Conservation (phyloP, 805 yeast species). For the Zygoascus bituminiphila region DNA sequence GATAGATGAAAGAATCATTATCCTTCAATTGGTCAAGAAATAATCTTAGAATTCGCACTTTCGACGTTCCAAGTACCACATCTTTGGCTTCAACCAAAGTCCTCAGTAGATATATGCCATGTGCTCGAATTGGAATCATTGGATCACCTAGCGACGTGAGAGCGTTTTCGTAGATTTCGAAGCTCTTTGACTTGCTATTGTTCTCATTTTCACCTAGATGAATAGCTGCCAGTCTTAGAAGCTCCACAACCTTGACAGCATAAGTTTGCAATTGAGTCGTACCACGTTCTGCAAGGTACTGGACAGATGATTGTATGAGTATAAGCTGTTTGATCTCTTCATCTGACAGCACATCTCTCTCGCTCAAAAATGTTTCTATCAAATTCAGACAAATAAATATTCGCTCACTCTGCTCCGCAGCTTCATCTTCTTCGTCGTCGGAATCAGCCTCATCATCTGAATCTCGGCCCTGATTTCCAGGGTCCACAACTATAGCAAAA, state of each 20-base stretch:
- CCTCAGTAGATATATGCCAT: slow-evolving; percentile 63
- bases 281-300: slow-evolving; percentile 3
- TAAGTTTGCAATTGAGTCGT: slow-evolving; percentile 11
- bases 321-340: slow-evolving; percentile 9
- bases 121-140: slow-evolving; percentile 75
- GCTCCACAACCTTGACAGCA: slow-evolving; percentile 18
- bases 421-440: slow-evolving; percentile 24
- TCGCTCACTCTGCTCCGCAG: slow-evolving; percentile 23
- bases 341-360: slow-evolving; percentile 19
- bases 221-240: slow-evolving; percentile 11
- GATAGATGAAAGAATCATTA: slow-evolving; percentile 77
- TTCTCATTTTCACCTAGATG: slow-evolving; percentile 14
- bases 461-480: slow-evolving; percentile 7
- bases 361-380: background rate
- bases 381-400: slow-evolving; percentile 21
- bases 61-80: slow-evolving; percentile 42
- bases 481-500: slow-evolving; percentile 34
- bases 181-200: slow-evolving; percentile 9
- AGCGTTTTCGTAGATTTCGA: slow-evolving; percentile 42
- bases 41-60: slow-evolving; percentile 36
- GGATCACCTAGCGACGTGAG: slow-evolving; percentile 65
- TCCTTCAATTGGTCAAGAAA: slow-evolving; percentile 62
- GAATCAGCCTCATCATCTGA: slow-evolving; percentile 11
- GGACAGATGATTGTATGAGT: background rate
- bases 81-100: slow-evolving; percentile 44